phyloP scores from a whole-genome alignment of 1,139 yeast species.

The Diutina catenulata region DNA sequence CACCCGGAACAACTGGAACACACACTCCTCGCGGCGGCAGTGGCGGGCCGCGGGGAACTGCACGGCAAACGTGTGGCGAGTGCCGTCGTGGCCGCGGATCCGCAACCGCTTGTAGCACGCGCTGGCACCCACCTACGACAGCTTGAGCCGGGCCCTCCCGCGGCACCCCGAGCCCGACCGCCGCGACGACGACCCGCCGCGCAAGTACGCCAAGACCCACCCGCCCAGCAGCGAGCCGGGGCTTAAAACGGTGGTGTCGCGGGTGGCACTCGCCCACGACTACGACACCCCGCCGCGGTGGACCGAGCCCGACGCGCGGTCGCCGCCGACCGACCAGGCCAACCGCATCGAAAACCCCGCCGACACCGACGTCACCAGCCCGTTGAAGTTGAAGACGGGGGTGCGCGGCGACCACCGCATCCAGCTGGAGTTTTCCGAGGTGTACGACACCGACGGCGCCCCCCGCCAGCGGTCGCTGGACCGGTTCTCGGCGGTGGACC shows the following conservation, averaged over 20 bases:
- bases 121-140: too few relatives aligned
- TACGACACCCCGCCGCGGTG: slow-evolving; percentile 1
- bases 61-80: slow-evolving; percentile 83
- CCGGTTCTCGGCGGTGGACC: too few relatives aligned
- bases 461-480: too few relatives aligned
- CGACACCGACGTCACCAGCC: slow-evolving; percentile 2
- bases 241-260: too few relatives aligned
- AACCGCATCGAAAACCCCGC: neutral
- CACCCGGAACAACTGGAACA: slow-evolving; percentile 87
- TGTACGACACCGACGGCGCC: too few relatives aligned
- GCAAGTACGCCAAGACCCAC: too few relatives aligned
- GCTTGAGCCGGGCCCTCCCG: too few relatives aligned
- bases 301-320: slow-evolving; percentile 1
- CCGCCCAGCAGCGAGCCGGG: too few relatives aligned
- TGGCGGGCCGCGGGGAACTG: slow-evolving; percentile 98
- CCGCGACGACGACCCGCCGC: too few relatives aligned
- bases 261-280: neutral
- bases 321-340: neutral
- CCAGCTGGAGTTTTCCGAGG: too few relatives aligned
- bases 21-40: slow-evolving; percentile 91
- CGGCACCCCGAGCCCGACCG: too few relatives aligned
- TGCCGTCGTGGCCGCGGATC: slow-evolving; percentile 90
- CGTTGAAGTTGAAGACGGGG: neutral
- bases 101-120: slow-evolving; percentile 87
- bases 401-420: too few relatives aligned